Base-by-base conservation (phyloP, 2,329 filamentous ascomycete genomes). In the Sporothrix mexicana region DNA sequence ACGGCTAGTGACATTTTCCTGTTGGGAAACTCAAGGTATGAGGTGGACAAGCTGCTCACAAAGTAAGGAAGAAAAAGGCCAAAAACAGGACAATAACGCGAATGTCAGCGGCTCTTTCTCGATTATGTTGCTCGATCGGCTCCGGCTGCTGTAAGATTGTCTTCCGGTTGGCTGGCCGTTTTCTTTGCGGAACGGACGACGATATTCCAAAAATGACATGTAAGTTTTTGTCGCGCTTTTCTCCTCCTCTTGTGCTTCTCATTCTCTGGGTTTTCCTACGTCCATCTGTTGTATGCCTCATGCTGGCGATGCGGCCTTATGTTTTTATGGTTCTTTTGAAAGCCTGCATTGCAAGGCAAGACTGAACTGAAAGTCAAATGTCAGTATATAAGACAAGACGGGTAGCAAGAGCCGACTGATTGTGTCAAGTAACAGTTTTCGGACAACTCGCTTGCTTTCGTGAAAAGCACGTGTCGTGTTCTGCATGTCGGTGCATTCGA, bases 131-230 rank as follows among this genome's bases (percentile, higher is more conserved):
- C n/a, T 45, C 17, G 23, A 61, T 59, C 55, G 43, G 64, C 20
- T 41, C 66, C 71, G 71, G 64, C 64, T 62, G 55, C 55, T 6
- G 10, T 43, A 12, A 68, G 30, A 53, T 10, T 2, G 41, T 25
- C 25, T 72, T 72, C 71, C 71, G 71, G 71, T 72, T 72, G 71
- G 71, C 41, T 64, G 17, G 15, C 45, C 23, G 15, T 45, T 64
- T 36, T 64, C 57, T 72, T 69, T 72, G 66, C 66, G 66, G 10
- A 45, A 72, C 71, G 41, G 47, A 20, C 25, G 66, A 68, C 66
- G 25, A 70, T 36, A 45, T 30, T 20, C 17, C 45, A 45, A 30
- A 66, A 43, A 25, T 66, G 41, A 47, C 61, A 20, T 66, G 61
- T 66, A 45, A 45, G 41, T 17, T 51, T 51, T 67, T 36, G 45